Percentiles rank a stretch among this genome's conserved stretches.
These are phyloP conservation scores for Schizochytrium sp. DNA, from an alignment of 108 stramenopile species.

Conservation along the genomic window DNA sequence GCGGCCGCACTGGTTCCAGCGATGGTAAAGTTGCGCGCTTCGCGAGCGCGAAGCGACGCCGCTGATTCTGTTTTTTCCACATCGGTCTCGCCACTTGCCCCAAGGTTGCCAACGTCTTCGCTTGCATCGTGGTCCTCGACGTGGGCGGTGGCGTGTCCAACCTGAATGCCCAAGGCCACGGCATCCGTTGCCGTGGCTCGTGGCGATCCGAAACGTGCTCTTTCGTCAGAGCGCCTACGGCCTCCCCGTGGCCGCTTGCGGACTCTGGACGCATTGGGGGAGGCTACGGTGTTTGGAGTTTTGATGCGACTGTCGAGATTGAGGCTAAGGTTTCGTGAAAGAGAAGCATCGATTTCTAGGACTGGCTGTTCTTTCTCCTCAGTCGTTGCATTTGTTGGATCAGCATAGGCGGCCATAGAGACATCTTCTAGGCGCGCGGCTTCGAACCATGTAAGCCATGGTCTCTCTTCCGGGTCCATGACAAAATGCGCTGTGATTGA, in stretches of 20 bases:
- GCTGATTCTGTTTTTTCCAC: not conserved
- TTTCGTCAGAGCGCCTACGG: not conserved
- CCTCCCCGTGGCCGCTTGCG: not conserved
- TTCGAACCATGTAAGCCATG: not conserved
- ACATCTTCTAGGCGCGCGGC: not conserved
- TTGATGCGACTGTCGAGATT: too few relatives aligned
- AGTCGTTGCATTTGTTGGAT: too few relatives aligned
- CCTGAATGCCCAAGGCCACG: not conserved
- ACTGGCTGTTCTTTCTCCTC: too few relatives aligned
- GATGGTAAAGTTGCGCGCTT: not conserved
- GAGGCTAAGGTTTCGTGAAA: too few relatives aligned
- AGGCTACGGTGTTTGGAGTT: too few relatives aligned
- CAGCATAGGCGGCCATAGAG: too few relatives aligned
- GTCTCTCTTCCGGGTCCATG: not conserved
- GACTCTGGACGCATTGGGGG: too few relatives aligned
- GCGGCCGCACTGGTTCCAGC: not conserved
- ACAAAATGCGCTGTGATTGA: not conserved
- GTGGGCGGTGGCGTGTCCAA: not conserved
- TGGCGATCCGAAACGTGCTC: not conserved
- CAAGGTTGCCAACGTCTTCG: not conserved
- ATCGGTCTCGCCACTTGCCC: too few relatives aligned
- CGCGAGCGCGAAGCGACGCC: not conserved
- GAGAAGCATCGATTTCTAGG: too few relatives aligned
- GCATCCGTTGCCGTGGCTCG: not conserved
- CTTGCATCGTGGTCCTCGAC: not conserved